Percentiles rank a stretch among this genome's conserved stretches.
phyloP scores from a whole-genome alignment of 495 filamentous ascomycete species.

The Talaromyces liani region DNA sequence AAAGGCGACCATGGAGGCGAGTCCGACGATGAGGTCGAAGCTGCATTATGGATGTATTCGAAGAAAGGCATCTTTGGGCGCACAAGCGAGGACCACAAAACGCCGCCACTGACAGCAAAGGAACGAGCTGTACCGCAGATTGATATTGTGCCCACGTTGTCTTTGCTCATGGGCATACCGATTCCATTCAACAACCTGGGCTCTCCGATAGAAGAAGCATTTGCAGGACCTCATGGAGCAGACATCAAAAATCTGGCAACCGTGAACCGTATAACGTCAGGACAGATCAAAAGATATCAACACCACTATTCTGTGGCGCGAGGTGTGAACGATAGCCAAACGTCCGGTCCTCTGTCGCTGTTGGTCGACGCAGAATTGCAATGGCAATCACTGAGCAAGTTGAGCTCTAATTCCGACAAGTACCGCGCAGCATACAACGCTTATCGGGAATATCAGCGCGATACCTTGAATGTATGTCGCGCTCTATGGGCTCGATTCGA shows the following conservation, averaged over 20 bases:
- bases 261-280: constrained; percentile 69
- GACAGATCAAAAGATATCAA: constrained; percentile 87
- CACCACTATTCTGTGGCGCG: constrained; percentile 52
- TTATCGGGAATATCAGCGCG: constrained; percentile 66
- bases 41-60: constrained; percentile 98
- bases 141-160: constrained; percentile 87
- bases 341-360: constrained; percentile 46
- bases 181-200: constrained; percentile 98
- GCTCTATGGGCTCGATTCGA: constrained; percentile 88
- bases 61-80: constrained; percentile 75
- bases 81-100: constrained; percentile 48
- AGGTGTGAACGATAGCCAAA: constrained; percentile 52
- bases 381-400: constrained; percentile 34
- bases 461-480: constrained; percentile 75
- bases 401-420: constrained; percentile 27
- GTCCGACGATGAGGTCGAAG: constrained; percentile 88
- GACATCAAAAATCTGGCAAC: constrained; percentile 67
- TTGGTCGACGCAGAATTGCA: constrained; percentile 48
- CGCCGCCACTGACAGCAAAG: constrained; percentile 67
- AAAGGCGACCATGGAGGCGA: constrained; percentile 98
- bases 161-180: constrained; percentile 79
- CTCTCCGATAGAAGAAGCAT: constrained; percentile 87
- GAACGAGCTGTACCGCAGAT: constrained; percentile 86
- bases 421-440: constrained; percentile 43
- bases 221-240: constrained; percentile 58